Conservation (phyloP, 2,329 filamentous ascomycete species). For the Berkeleyomyces basicola region DNA sequence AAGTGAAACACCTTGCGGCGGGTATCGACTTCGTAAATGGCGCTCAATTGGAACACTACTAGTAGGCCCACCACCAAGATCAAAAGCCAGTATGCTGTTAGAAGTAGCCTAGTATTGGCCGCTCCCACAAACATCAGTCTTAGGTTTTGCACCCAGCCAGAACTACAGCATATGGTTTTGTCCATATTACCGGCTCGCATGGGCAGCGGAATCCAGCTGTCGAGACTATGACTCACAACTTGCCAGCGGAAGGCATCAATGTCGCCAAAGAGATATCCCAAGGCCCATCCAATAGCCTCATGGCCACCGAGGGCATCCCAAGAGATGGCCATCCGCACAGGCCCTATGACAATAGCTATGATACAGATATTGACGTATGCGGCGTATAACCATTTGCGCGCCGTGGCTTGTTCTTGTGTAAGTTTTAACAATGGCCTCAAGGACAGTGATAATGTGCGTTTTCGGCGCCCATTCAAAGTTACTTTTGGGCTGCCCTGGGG, state of each 20-base stretch:
- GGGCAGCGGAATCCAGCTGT: constrained; percentile 62
- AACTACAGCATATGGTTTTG: constrained; percentile 23
- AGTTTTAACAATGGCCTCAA: constrained; percentile 62
- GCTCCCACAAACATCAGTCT: constrained; percentile 49
- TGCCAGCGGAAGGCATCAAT: constrained; percentile 53
- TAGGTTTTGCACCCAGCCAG: constrained; percentile 48
- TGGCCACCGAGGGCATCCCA: constrained; percentile 48
- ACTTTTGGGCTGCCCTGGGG: neutral
- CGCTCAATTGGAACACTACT: constrained; percentile 57
- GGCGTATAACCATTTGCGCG: constrained; percentile 74
- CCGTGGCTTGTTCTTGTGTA: constrained; percentile 58
- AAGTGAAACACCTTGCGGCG: constrained; percentile 95
- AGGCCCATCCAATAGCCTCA: constrained; percentile 83
- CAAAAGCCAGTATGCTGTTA: constrained; percentile 55
- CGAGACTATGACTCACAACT: constrained; percentile 50
- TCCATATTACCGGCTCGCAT: constrained; percentile 18
- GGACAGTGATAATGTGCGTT: constrained; percentile 46
- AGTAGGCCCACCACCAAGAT: constrained; percentile 57
- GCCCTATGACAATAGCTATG: constrained; percentile 47
- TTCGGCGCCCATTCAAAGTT: constrained; percentile 40
- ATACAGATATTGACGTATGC: constrained; percentile 58
- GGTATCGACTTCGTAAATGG: constrained; percentile 81
- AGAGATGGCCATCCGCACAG: constrained; percentile 54
- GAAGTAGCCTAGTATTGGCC: constrained; percentile 64
- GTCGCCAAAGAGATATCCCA: constrained; percentile 79